phyloP scores from a whole-genome alignment of 495 filamentous ascomycete species.

The Tuber umbilicatum region DNA sequence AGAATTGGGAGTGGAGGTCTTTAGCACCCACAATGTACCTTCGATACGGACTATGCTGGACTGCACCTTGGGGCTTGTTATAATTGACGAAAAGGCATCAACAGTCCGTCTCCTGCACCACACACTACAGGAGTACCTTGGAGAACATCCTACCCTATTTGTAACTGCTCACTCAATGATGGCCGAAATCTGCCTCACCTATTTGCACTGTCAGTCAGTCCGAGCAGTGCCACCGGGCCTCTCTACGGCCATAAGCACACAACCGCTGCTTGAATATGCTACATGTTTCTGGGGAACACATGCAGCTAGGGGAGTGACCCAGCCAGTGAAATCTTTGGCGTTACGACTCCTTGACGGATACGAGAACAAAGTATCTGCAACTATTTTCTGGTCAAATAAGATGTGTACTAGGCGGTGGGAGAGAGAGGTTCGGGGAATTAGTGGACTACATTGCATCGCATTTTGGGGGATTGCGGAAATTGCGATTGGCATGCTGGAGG shows the following conservation, averaged over 20 bases:
- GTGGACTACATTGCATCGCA: neutral
- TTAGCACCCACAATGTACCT: neutral
- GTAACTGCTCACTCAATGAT: neutral
- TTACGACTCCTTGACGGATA: neutral
- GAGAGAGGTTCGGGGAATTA: neutral
- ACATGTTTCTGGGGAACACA: neutral
- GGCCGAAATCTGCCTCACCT: neutral
- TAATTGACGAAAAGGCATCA: neutral
- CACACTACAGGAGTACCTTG: neutral
- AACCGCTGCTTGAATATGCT: neutral
- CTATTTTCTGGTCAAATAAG: neutral
- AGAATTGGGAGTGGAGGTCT: neutral
- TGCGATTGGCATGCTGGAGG: neutral
- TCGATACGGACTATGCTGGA: neutral
- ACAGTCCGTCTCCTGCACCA: neutral
- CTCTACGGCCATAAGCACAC: accelerated
- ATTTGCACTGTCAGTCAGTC: neutral
- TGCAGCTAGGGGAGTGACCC: neutral
- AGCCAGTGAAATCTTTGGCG: neutral
- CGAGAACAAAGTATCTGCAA: neutral
- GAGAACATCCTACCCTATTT: neutral
- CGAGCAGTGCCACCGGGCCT: neutral
- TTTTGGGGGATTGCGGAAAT: neutral
- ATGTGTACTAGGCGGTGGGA: no score
- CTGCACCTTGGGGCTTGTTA: neutral